Percentiles rank a stretch among this genome's conserved stretches.
Evolutionary conservation across 495 filamentous ascomycete genomes (phyloP).

Genomic region (Trichoderma gamsii): DNA sequence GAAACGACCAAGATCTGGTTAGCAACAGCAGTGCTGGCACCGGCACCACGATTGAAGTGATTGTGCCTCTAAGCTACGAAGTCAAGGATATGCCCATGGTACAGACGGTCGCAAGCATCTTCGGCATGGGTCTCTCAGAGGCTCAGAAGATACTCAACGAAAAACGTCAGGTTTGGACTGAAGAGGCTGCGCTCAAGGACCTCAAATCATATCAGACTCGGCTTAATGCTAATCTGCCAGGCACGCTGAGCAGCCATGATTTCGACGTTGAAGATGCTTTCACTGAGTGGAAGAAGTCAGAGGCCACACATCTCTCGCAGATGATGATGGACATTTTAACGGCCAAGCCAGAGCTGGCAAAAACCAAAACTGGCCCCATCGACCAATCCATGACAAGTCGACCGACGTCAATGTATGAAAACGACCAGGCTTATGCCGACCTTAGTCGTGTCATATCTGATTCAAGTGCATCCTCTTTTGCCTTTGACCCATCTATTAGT

Average conservation of each 20-base stretch:
- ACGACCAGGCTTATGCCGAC: slow-evolving; percentile 53
- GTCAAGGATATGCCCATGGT: slow-evolving; percentile 97
- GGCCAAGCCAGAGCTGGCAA: slow-evolving; percentile 79
- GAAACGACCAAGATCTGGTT: slow-evolving; percentile 87
- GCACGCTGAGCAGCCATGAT: slow-evolving; percentile 73
- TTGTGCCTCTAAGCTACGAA: slow-evolving; percentile 77
- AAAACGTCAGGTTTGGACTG: slow-evolving; percentile 77
- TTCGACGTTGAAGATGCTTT: slow-evolving; percentile 90
- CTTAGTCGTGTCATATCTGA: slow-evolving; percentile 46
- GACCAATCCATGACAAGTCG: slow-evolving; percentile 45
- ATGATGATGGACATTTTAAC: slow-evolving; percentile 89
- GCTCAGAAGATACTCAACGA: slow-evolving; percentile 82
- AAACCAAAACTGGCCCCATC: slow-evolving; percentile 35
- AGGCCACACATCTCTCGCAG: slow-evolving; percentile 75
- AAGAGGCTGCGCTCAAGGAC: slow-evolving; percentile 82
- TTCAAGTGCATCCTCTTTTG: slow-evolving; percentile 44
- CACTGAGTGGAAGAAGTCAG: slow-evolving; percentile 80
- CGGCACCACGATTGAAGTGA: slow-evolving; percentile 64
- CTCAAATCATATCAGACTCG: slow-evolving; percentile 88
- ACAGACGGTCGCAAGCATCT: slow-evolving; percentile 75
- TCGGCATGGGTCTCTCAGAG: slow-evolving; percentile 65
- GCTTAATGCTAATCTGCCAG: slow-evolving; percentile 67
- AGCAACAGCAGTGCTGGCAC: slow-evolving; percentile 48
- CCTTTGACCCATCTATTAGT: slow-evolving; percentile 72
- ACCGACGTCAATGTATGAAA: slow-evolving; percentile 32